Evolutionary conservation across 306 rosid species (phyloP).

Genomic region (Luffa aegyptiaca): DNA sequence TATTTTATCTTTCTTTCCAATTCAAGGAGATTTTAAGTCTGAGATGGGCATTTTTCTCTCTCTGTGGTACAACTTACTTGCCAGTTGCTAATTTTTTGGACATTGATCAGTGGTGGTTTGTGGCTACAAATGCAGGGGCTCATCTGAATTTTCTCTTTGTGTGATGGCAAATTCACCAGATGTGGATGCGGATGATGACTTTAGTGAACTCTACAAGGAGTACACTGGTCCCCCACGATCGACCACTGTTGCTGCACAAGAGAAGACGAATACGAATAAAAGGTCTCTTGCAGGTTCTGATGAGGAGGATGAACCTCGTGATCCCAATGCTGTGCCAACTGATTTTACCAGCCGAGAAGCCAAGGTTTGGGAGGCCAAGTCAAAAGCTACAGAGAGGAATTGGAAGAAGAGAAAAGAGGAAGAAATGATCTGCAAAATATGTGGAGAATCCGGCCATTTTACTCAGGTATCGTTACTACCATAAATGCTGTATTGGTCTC

Average conservation of each 20-base stretch:
- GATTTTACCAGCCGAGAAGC: slow-evolving; percentile 99
- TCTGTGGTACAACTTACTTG: background rate
- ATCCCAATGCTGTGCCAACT: slow-evolving; percentile 95
- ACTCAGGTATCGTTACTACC: slow-evolving; percentile 57
- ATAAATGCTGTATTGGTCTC: background rate
- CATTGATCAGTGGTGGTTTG: background rate
- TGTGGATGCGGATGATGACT: slow-evolving; percentile 78
- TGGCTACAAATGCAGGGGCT: slow-evolving; percentile 22
- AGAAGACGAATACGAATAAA: slow-evolving; percentile 44
- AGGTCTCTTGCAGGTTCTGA: slow-evolving; percentile 78
- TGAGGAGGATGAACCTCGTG: slow-evolving; percentile 70
- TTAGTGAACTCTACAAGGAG: slow-evolving; percentile 87
- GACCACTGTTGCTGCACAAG: slow-evolving; percentile 35
- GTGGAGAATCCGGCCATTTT: slow-evolving; percentile 95
- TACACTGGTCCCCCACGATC: slow-evolving; percentile 79
- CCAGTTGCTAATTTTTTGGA: background rate
- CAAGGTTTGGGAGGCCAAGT: slow-evolving; percentile 99
- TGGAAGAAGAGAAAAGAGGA: slow-evolving; percentile 99
- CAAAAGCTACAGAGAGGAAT: slow-evolving; percentile 95
- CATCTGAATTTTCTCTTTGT: background rate
- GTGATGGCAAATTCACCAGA: slow-evolving; percentile 66
- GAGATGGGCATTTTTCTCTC: background rate
- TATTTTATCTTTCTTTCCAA: background rate
- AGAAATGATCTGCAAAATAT: slow-evolving; percentile 93
- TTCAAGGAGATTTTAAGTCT: background rate